These are phyloP conservation scores for Astraeus odoratus DNA, from an alignment of 768 basidiomycete species.

Conservation along the genomic window DNA sequence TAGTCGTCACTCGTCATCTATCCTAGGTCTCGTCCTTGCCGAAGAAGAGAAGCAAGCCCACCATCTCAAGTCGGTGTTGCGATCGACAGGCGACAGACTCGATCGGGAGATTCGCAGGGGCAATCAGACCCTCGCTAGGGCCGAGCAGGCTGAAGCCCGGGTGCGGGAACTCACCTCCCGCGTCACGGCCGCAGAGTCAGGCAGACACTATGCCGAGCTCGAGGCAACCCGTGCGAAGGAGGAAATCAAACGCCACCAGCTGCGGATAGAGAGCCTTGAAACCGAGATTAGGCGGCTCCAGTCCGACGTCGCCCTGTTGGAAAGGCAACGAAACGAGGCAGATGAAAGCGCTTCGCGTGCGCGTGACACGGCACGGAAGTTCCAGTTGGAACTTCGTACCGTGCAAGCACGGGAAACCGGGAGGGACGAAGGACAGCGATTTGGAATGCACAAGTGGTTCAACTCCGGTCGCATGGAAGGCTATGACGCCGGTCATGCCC, in stretches of 20 bases:
- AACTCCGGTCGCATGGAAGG: conserved; percentile 39
- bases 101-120: conserved; percentile 51
- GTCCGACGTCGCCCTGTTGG: conserved; percentile 24
- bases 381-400: conserved; percentile 37
- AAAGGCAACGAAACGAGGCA: conserved; percentile 33
- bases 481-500: conserved; percentile 38
- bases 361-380: conserved; percentile 37
- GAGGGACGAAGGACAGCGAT: conserved; percentile 34
- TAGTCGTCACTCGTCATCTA: conserved; percentile 29
- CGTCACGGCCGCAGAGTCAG: conserved; percentile 35
- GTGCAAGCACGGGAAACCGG: conserved; percentile 38
- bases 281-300: conserved; percentile 35
- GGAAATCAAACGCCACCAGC: conserved; percentile 40
- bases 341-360: conserved; percentile 38
- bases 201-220: conserved; percentile 32
- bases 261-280: conserved; percentile 42
- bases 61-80: conserved; percentile 47
- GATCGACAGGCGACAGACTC: conserved; percentile 44
- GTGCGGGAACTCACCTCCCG: conserved; percentile 35
- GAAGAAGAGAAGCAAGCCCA: conserved; percentile 53
- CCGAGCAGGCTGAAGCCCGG: conserved; percentile 44
- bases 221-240: conserved; percentile 36
- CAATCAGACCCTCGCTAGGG: conserved; percentile 44
- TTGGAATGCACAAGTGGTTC: conserved; percentile 38
- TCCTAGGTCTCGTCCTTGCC: conserved; percentile 39